phyloP scores from a whole-genome alignment of 371 early-diverging fungal genomes.

The Haplosporangium sp. region DNA sequence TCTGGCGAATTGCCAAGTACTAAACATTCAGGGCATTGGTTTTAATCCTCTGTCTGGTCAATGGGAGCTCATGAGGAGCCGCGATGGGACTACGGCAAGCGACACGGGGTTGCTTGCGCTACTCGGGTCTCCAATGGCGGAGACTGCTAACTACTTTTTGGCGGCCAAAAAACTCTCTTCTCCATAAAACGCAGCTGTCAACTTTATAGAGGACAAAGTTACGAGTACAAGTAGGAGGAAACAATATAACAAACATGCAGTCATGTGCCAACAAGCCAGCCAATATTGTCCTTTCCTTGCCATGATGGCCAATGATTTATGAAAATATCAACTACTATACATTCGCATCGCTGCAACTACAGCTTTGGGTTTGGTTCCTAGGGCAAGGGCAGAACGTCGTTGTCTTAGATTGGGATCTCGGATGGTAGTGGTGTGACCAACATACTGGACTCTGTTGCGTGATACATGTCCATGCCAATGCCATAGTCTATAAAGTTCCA shows the following conservation, averaged over 20 bases:
- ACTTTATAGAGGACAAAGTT: neutral
- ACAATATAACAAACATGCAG: neutral
- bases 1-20: slow-evolving; percentile 33
- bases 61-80: slow-evolving; percentile 44
- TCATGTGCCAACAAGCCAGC: no score
- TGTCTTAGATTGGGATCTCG: neutral
- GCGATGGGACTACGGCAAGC: slow-evolving; percentile 1
- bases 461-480: slow-evolving; percentile 50
- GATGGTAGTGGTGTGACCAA: neutral
- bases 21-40: slow-evolving; percentile 51
- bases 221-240: neutral
- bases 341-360: no score
- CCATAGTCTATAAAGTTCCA: slow-evolving; percentile 26
- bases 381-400: neutral
- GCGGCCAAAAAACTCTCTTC: slow-evolving; percentile 32
- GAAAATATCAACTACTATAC: no score
- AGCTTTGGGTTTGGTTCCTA: no score
- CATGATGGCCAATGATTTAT: no score
- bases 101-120: slow-evolving; percentile 9
- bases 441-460: slow-evolving; percentile 15
- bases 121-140: slow-evolving; percentile 26
- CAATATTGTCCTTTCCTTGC: no score
- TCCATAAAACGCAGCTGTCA: neutral
- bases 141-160: slow-evolving; percentile 35
- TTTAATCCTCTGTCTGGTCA: slow-evolving; percentile 55